Evolutionary conservation across 352 stramenopile genomes (phyloP), one percentile per base, ranked within the genome.

Genomic region (Lagenidium sp.): DNA sequence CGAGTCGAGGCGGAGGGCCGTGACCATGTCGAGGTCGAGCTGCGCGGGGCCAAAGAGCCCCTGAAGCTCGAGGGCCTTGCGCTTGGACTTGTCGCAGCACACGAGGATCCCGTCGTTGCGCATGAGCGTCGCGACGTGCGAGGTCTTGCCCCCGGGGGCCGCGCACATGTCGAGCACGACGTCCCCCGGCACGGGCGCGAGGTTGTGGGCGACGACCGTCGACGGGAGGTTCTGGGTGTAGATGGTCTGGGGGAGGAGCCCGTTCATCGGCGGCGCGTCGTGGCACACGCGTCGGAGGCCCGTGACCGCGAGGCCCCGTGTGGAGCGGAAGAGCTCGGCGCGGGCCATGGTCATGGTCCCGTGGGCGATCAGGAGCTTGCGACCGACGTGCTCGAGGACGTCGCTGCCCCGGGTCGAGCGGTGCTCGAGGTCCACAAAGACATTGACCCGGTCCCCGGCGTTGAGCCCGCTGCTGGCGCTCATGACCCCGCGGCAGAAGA

Each of bases 181-280:
- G 25, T 97, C 81, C 21, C 73, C 81, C 18, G 67, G 47, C 53
- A 93, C 62, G 1, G 90, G 84, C 53, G 94, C 50, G 4, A 98
- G 58, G 6, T 75, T 87, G 48, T 97, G 84, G 0, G 67, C 86
- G n/a, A 97, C 93, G 24, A 97, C 63, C 2, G 89, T 82, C 2
- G 85, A 97, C 34, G 93, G 90, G 22, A 97, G 64, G 56, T 98
- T 97, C 63, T 98, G 93, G 13, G 95, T 63, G 58, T 95, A 96
- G 42, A 97, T 86, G 47, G 86, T 68, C 13, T 73, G 69, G 6
- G 25, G 42, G 12, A 97, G 53, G 16, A 97, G 58, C 5, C 74
- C 78, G 50, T 96, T 96, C 46, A 98, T 72, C 2, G 92, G 74
- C 19, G 92, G 92, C 19, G 91, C 78, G 41, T 95, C 69, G 12